Evolutionary conservation across 1,139 yeast genomes (phyloP).

Genomic region (Candida tunisiensis): DNA sequence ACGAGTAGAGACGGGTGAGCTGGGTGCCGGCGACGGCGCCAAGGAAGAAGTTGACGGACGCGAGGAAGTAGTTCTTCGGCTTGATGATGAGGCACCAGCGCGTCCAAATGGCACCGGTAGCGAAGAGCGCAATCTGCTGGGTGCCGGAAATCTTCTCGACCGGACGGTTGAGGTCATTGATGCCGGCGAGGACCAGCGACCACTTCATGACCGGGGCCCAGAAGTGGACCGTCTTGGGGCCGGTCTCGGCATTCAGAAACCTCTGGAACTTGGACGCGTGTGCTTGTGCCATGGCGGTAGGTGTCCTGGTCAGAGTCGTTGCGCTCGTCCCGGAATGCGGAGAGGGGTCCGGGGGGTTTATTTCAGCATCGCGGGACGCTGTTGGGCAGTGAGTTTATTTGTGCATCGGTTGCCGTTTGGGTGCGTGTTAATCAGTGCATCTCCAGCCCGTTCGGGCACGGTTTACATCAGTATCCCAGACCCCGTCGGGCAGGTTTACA

Average conservation of each 20-base stretch:
- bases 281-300: background rate
- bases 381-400: too few species aligned
- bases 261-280: slow-evolving; percentile 30
- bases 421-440: too few species aligned
- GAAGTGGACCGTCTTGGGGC: slow-evolving; percentile 90
- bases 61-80: slow-evolving; percentile 77
- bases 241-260: slow-evolving; percentile 74
- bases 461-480: too few species aligned
- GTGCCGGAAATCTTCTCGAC: slow-evolving; percentile 85
- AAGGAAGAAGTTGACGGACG: slow-evolving; percentile 86
- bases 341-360: too few species aligned
- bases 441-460: too few species aligned
- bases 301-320: too few species aligned
- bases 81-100: slow-evolving; percentile 92
- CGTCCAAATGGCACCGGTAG: slow-evolving; percentile 95
- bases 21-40: slow-evolving; percentile 86
- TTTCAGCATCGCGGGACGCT: too few species aligned
- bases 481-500: too few species aligned
- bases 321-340: too few species aligned
- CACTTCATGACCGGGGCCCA: slow-evolving; percentile 70
- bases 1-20: slow-evolving; percentile 48
- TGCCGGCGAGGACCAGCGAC: slow-evolving; percentile 84
- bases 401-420: too few species aligned
- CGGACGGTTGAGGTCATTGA: slow-evolving; percentile 74
- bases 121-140: slow-evolving; percentile 77